Evolutionary conservation across 2,329 filamentous ascomycete genomes (phyloP), one percentile per base, ranked within the genome.

Genomic region (Colletotrichum somersetense): DNA sequence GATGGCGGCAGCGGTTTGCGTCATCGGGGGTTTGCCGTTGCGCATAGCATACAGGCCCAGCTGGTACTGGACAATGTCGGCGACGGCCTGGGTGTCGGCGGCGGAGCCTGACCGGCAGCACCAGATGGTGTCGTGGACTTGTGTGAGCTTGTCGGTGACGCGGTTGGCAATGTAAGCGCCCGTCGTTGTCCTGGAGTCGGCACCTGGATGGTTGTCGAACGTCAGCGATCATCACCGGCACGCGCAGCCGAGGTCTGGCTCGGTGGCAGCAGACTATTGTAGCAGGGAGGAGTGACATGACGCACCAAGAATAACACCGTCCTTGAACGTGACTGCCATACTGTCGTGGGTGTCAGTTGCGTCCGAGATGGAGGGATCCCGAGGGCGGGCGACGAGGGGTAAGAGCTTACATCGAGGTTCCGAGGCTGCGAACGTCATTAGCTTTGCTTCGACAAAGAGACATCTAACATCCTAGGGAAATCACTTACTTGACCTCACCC

Each of bases 321-420:
- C 95, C 82, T 96, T 96, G 90, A 99, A 99, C 80, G 97, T 98
- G 83, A 98, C 95, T 74, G 96, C 96, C 96, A 99, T 99, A 82
- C 94, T 97, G 78, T 76, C 57, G 46, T n/a, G 53, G 71, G 71
- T 59, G 75, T 76, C 69, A 77, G 77, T 80, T 71, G 68, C 74
- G 73, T 73, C 35, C 5, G 4, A 40, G 61, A 40, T 66, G 74
- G 59, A 63, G 58, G 44, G 57, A 46, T 58, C 67, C 64, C 5
- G 44, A n/a, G n/a, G 52, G 42, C 26, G 38, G 20, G 42, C 6
- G 11, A 40, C 11, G 53, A 62, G 57, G 42, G 48, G 61, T 53
- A 58, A 33, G 38, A 64, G 71, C 92, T 85, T 88, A 97, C 94
- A 99, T 98, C 67, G 96, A 98, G 74, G 96, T 99, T 86, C 96